Evolutionary conservation across 148 eudicot genomes (phyloP).

Genomic region (Rhododendron mucronatum): DNA sequence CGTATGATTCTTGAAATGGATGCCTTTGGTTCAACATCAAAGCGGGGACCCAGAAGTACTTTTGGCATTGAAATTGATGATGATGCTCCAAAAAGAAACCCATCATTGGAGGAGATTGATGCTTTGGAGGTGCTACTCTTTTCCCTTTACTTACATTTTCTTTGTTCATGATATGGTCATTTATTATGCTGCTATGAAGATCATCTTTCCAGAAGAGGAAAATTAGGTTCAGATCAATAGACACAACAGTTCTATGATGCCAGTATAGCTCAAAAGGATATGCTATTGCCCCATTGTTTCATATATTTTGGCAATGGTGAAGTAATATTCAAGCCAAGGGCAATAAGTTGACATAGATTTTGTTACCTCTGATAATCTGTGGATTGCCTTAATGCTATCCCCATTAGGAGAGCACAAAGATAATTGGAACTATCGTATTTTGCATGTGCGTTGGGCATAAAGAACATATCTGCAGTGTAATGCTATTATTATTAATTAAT

Average conservation of each 20-base stretch:
- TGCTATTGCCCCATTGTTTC: not conserved
- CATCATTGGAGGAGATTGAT: conserved; percentile 93
- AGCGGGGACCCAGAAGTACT: conserved; percentile 33
- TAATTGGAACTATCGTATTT: not conserved
- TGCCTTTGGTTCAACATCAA: conserved; percentile 36
- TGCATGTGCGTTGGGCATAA: not conserved
- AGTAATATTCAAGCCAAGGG: not conserved
- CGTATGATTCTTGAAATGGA: conserved; percentile 83
- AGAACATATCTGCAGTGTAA: not conserved
- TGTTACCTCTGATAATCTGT: not conserved
- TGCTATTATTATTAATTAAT: not conserved
- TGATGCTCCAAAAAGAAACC: conserved; percentile 78
- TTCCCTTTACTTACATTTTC: not conserved
- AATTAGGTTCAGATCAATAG: not conserved
- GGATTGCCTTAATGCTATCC: not conserved
- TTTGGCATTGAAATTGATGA: conserved; percentile 72
- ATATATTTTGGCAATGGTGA: not conserved
- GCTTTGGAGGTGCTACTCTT: conserved; percentile 75
- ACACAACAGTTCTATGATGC: not conserved
- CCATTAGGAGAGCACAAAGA: not conserved
- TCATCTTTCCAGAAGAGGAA: not conserved
- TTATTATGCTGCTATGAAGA: too few relatives aligned
- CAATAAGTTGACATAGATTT: not conserved
- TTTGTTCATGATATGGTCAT: not conserved
- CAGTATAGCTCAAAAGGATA: not conserved